A percentile compares a stretch with the other conserved stretches of the same genome.
phyloP scores from a whole-genome alignment of 495 filamentous ascomycete genomes.

The Penicillium samsonianum region DNA sequence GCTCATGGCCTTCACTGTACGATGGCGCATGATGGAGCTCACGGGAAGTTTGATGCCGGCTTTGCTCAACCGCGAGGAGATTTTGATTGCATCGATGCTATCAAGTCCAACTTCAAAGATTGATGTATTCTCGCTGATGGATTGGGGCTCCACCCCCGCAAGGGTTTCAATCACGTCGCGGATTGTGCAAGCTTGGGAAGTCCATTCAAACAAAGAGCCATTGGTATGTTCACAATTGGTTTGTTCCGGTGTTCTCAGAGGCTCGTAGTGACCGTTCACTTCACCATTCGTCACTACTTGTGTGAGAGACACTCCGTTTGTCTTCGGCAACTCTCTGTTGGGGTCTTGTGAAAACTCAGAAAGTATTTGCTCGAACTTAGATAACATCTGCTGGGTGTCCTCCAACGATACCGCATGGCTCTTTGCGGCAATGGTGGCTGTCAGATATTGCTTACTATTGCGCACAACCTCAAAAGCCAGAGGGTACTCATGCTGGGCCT shows the following conservation, averaged over 20 bases:
- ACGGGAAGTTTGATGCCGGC: conserved; percentile 59
- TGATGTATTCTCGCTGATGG: conserved; percentile 56
- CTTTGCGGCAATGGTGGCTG: conserved; percentile 55
- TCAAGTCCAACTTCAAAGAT: conserved; percentile 86
- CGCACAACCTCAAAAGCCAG: conserved; percentile 72
- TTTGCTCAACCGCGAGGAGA: conserved; percentile 64
- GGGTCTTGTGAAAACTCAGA: conserved; percentile 27
- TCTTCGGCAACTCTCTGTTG: conserved; percentile 18
- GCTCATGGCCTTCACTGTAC: conserved; percentile 60
- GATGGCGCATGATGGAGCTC: conserved; percentile 67
- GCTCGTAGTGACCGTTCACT: not conserved
- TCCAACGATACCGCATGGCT: conserved; percentile 21
- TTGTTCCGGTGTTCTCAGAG: not conserved
- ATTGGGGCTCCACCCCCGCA: conserved; percentile 49
- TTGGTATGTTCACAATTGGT: not conserved
- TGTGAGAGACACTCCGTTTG: conserved; percentile 10
- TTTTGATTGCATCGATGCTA: conserved; percentile 83
- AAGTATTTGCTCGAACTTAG: conserved; percentile 28
- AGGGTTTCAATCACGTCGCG: conserved; percentile 61
- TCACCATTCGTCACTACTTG: conserved; percentile 7
- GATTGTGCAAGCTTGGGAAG: conserved; percentile 46
- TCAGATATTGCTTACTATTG: conserved; percentile 42
- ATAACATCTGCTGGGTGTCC: conserved; percentile 25
- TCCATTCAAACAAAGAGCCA: conserved; percentile 53
- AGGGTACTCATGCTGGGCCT: conserved; percentile 65